Evolutionary conservation across 2,329 filamentous ascomycete species (phyloP).

Genomic region (Paraphaeosphaeria minitans): DNA sequence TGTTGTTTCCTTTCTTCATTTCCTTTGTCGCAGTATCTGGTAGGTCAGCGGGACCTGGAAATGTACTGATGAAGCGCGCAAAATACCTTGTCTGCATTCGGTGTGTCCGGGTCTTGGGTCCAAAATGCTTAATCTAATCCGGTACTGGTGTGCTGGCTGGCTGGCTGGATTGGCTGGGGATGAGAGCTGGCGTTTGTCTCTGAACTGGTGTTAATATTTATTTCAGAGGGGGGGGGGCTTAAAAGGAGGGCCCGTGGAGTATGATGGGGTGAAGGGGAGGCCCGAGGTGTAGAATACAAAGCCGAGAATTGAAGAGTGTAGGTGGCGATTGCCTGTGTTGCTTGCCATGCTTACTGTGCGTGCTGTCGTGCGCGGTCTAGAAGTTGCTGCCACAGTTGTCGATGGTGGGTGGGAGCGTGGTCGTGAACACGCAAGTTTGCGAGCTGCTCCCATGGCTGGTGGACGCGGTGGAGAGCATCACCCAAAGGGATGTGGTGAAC

Average conservation of each 20-base stretch:
- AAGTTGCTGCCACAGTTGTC: no score
- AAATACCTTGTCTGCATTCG: neutral
- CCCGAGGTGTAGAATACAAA: neutral
- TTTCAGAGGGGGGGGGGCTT: neutral
- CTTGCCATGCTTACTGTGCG: neutral
- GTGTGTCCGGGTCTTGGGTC: neutral
- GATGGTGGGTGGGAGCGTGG: no score
- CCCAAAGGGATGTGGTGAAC: no score
- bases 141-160: slow-evolving; percentile 12
- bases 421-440: no score
- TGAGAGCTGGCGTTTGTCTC: neutral
- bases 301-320: neutral
- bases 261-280: no score
- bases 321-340: neutral
- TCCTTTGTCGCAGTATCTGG: slow-evolving; percentile 13
- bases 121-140: slow-evolving; percentile 12
- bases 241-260: no score
- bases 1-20: neutral
- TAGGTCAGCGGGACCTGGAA: slow-evolving; percentile 12
- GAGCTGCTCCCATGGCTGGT: no score
- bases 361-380: no score
- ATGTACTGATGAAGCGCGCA: slow-evolving; percentile 11
- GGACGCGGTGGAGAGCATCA: no score
- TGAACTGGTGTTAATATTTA: slow-evolving; percentile 8
- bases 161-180: neutral